Evolutionary conservation across 1,139 yeast species (phyloP), one percentile per base, ranked within the genome.

Genomic region (Nadsonia commutata): DNA sequence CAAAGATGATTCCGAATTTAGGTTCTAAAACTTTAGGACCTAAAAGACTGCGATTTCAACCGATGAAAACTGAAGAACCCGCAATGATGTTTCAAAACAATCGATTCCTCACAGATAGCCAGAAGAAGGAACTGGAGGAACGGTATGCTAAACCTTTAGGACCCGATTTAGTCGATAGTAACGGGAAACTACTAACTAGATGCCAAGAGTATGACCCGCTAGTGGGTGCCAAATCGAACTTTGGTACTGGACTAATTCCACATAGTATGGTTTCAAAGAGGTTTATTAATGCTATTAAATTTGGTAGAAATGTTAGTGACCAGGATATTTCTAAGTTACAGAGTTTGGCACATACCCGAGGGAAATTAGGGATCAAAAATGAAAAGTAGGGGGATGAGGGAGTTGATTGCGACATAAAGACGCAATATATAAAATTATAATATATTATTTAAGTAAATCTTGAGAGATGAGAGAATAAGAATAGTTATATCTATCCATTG

Each of bases 231-330:
- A 48, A 37, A 39, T 40, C 46, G 16, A 43, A 45, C 18, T 43
- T 46, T 5, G 43, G 41, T 8, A 36, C 23, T 23, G 53, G 48
- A 3, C 40, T 43, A 4, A 36, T 57, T 8, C 45, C 51, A 1
- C 57, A 58, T 40, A 49, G 56, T 39, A 17, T 44, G 1, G 31
- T 18, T 2, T 41, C 56, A 0, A 46, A 44, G 38, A 45, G 54
- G 20, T 54, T 55, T 37, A 45, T 44, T 3, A 46, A 49, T 1
- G 46, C 52, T n/a, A 18, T 44, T 11, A 23, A 40, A 20, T 27
- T 27, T 13, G 33, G 33, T 9, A 13, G 13, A 19, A 19, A n/a
- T 13, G 21, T 40, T n/a, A 13, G 16, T 17, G 39, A n/a, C 31
- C 39, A 40, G 20, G 31, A 36, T 13, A 40, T 40, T 18, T n/a